phyloP scores from a whole-genome alignment of 495 filamentous ascomycete species.

The Articulospora tetracladia region DNA sequence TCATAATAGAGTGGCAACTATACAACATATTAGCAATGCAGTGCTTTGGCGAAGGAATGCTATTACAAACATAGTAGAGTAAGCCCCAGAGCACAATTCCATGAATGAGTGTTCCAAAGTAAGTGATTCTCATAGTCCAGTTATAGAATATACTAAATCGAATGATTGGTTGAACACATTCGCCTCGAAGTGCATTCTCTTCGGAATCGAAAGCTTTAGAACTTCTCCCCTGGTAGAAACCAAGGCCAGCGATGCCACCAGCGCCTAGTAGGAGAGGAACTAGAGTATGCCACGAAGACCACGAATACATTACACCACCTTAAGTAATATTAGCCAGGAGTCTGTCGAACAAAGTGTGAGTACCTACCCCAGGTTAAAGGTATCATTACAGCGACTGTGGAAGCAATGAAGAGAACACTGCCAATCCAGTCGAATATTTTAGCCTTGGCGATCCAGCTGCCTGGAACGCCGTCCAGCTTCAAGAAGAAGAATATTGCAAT shows the following conservation, averaged over 20 bases:
- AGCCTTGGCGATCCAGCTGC: conserved; percentile 38
- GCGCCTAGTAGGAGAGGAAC: conserved; percentile 53
- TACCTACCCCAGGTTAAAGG: conserved; percentile 42
- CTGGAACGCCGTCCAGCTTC: conserved; percentile 28
- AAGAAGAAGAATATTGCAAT: conserved; percentile 37
- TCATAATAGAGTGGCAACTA: conserved; percentile 69
- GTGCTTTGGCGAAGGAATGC: no score
- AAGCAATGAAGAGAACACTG: conserved; percentile 47
- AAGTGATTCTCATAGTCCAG: conserved; percentile 34
- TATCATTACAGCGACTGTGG: conserved; percentile 43
- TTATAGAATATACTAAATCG: conserved; percentile 37
- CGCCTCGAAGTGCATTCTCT: conserved; percentile 13
- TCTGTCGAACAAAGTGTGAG: no score
- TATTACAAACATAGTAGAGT: no score
- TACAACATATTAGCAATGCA: no score
- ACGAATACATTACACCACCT: conserved; percentile 49
- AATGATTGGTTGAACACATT: conserved; percentile 38
- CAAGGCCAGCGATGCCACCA: conserved; percentile 35
- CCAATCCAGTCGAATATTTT: conserved; percentile 58
- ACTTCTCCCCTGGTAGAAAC: conserved; percentile 44
- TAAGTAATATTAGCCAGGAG: no score
- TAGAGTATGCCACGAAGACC: conserved; percentile 49
- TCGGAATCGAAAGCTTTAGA: conserved; percentile 28
- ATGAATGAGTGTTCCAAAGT: conserved; percentile 46
- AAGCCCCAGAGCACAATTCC: conserved; percentile 45